A percentile compares a stretch with the other conserved stretches of the same genome.
Evolutionary conservation across 2,329 filamentous ascomycete genomes (phyloP).

Genomic region (Apiospora kogelbergensis): DNA sequence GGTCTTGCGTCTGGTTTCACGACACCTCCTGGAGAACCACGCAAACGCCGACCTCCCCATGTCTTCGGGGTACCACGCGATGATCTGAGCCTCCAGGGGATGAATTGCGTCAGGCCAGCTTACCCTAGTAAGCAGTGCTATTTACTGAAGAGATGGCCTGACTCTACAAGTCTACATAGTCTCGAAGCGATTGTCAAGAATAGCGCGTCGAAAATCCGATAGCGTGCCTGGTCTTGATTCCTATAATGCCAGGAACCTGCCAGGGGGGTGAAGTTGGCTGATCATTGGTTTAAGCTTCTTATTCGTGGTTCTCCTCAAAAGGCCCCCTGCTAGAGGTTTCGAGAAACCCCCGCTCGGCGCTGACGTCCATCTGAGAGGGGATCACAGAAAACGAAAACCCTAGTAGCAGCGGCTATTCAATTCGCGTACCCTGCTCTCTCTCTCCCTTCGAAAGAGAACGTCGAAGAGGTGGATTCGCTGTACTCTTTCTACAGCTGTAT

Average conservation of each 20-base stretch:
- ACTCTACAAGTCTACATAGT: background rate
- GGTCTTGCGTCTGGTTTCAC: background rate
- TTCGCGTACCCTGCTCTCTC: background rate
- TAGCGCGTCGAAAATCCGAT: background rate
- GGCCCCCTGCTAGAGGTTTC: background rate
- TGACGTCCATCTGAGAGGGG: background rate
- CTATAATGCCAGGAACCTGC: background rate
- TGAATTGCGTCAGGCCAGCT: too few species aligned
- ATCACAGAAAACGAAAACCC: background rate
- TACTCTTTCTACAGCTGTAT: background rate
- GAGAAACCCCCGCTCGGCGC: background rate
- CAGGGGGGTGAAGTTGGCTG: background rate
- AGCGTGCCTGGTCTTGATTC: background rate
- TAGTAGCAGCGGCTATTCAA: background rate
- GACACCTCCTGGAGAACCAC: background rate
- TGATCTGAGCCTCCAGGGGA: background rate
- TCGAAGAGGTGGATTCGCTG: background rate
- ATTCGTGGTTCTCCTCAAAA: background rate
- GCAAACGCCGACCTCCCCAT: background rate
- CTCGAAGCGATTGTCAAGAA: background rate
- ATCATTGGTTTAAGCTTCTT: constrained; percentile 8
- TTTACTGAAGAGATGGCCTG: background rate
- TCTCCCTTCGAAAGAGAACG: background rate
- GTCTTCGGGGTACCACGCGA: background rate
- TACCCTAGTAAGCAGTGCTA: background rate